phyloP scores from a whole-genome alignment of 768 basidiomycete species.

The Hygrophoropsis aurantiaca region DNA sequence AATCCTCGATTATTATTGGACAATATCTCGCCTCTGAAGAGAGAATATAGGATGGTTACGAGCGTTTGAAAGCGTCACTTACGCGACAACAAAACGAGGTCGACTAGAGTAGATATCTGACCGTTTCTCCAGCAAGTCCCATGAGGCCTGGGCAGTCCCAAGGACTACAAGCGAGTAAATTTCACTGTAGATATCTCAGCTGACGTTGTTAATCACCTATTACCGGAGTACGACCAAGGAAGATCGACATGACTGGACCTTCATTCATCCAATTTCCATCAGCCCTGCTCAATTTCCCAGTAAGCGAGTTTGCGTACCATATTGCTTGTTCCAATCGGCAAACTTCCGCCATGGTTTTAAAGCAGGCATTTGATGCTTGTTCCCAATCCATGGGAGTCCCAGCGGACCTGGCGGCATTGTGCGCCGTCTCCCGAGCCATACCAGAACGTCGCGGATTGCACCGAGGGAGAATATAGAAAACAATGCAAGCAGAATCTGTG shows the following conservation, averaged over 20 bases:
- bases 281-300: background rate
- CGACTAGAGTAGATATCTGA: constrained; percentile 48
- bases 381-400: constrained; percentile 46
- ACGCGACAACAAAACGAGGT: constrained; percentile 37
- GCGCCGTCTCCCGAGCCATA: background rate
- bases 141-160: constrained; percentile 44
- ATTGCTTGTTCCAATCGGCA: constrained; percentile 44
- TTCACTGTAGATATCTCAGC: background rate
- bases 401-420: constrained; percentile 47
- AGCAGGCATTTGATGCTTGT: constrained; percentile 43
- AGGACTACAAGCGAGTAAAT: constrained; percentile 25
- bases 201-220: constrained; percentile 29
- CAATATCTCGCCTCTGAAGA: constrained; percentile 42
- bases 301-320: constrained; percentile 33
- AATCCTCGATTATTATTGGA: constrained; percentile 46
- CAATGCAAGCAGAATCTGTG: no score
- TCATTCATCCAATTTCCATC: background rate
- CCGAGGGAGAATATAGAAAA: no score
- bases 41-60: background rate
- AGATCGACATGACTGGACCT: constrained; percentile 43
- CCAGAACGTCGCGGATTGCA: no score
- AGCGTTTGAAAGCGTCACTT: background rate
- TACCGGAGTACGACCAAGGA: constrained; percentile 42
- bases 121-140: constrained; percentile 48
- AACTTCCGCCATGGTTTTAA: constrained; percentile 51